Conservation (phyloP, 164 flowering plant genomes). For the grape (Vitis vinifera) region ASM3070453v1 NC_081812.1:16893501-16894000, state of each 20-base stretch:
- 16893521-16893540: background rate
- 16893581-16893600: background rate
- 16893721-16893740: constrained; percentile 14
- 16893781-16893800: constrained; percentile 70
- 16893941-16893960: no score
- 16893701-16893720: no score
- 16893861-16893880: no score
- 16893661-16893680: constrained; percentile 1
- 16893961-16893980: no score
- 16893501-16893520: constrained; percentile 9
- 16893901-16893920: no score
- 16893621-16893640: background rate
- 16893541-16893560: background rate
- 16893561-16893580: background rate
- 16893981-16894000: no score
- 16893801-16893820: constrained; percentile 79
- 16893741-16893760: constrained; percentile 13
- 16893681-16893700: background rate
- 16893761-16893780: constrained; percentile 13
- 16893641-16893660: constrained; percentile 3
- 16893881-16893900: no score
- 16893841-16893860: no score
- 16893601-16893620: background rate
- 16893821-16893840: constrained; percentile 39
- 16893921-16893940: no score